phyloP scores from a whole-genome alignment of 2,329 filamentous ascomycete genomes.

The Sordariomycetes sp. region DNA sequence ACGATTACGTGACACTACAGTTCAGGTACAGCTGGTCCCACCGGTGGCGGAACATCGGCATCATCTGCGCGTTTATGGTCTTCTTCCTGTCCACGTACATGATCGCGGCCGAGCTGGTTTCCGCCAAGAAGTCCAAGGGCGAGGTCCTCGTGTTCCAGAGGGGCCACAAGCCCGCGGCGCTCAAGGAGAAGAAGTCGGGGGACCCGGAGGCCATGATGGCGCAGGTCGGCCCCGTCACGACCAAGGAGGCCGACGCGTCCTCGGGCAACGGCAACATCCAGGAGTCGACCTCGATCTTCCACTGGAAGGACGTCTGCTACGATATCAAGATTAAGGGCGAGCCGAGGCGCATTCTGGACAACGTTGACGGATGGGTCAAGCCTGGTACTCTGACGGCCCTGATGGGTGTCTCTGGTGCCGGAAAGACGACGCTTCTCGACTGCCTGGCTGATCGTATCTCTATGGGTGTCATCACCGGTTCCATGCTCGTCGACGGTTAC shows the following conservation, averaged over 20 bases:
- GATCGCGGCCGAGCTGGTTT: constrained; percentile 53
- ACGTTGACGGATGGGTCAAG: constrained; percentile 90
- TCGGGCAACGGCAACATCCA: constrained; percentile 31
- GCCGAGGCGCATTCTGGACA: constrained; percentile 63
- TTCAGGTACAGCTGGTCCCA: constrained; percentile 48
- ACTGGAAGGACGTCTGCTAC: constrained; percentile 77
- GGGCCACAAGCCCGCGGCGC: constrained; percentile 49
- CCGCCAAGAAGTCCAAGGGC: constrained; percentile 61
- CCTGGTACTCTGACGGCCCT: constrained; percentile 81
- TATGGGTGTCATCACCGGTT: constrained; percentile 79
- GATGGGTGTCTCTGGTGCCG: constrained; percentile 89
- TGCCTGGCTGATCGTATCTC: constrained; percentile 76
- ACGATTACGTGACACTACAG: constrained; percentile 40
- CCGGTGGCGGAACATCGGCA: constrained; percentile 63
- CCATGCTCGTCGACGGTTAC: constrained; percentile 59
- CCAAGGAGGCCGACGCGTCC: constrained; percentile 26
- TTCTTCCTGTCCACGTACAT: constrained; percentile 54
- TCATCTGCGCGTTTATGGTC: constrained; percentile 54
- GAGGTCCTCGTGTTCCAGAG: constrained; percentile 67
- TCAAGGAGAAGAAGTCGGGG: constrained; percentile 50
- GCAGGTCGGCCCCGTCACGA: constrained; percentile 36
- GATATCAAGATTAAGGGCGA: constrained; percentile 70
- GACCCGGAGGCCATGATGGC: constrained; percentile 44
- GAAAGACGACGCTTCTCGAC: constrained; percentile 85
- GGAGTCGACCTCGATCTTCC: constrained; percentile 65